phyloP scores from a whole-genome alignment of 495 filamentous ascomycete genomes.

The Patellaria atrata region DNA sequence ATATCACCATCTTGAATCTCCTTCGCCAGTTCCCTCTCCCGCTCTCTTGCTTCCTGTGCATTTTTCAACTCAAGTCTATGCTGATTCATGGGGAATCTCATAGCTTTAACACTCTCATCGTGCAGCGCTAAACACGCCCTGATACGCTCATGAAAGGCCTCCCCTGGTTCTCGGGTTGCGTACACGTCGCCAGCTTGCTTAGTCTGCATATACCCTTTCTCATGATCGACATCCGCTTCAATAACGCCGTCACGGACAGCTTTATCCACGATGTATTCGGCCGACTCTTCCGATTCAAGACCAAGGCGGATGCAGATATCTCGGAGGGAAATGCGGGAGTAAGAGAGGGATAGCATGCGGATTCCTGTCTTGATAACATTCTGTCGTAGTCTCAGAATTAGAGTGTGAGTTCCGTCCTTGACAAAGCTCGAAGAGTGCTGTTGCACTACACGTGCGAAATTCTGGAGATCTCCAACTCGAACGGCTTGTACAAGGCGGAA shows the following conservation, averaged over 20 bases:
- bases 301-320: slow-evolving; percentile 93
- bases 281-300: slow-evolving; percentile 85
- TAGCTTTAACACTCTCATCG: slow-evolving; percentile 97
- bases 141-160: slow-evolving; percentile 95
- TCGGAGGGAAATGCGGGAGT: slow-evolving; percentile 90
- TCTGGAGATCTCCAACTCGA: slow-evolving; percentile 83
- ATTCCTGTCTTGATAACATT: slow-evolving; percentile 99
- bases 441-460: slow-evolving; percentile 72
- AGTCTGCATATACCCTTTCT: slow-evolving; percentile 95
- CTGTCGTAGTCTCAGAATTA: slow-evolving; percentile 85
- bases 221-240: slow-evolving; percentile 85
- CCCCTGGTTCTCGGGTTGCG: slow-evolving; percentile 84
- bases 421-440: slow-evolving; percentile 72
- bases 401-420: slow-evolving; percentile 85
- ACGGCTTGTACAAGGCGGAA: slow-evolving; percentile 87
- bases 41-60: slow-evolving; percentile 88
- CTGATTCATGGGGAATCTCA: slow-evolving; percentile 99
- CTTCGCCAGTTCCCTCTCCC: slow-evolving; percentile 92
- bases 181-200: slow-evolving; percentile 93
- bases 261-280: slow-evolving; percentile 98
- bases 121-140: slow-evolving; percentile 78
- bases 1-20: slow-evolving; percentile 97
- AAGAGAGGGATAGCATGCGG: slow-evolving; percentile 96
- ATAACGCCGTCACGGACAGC: slow-evolving; percentile 97
- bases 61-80: slow-evolving; percentile 96